These are phyloP conservation scores for Pseudocercospora musae DNA, from an alignment of 2,329 filamentous ascomycete species.

Conservation along the genomic window DNA sequence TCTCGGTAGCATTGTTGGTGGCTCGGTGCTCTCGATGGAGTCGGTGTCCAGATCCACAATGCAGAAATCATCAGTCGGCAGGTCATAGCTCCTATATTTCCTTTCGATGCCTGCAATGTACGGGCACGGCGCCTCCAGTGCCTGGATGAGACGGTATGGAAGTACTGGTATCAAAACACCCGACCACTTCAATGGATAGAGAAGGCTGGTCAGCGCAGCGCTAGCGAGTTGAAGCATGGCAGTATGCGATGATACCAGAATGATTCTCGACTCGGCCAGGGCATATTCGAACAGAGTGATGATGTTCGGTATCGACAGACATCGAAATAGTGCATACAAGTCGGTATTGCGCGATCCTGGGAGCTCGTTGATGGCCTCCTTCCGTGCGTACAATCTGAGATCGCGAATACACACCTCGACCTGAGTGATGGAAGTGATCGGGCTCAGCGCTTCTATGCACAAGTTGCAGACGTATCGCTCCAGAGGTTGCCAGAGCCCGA, in stretches of 20 bases:
- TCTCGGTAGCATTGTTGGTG: constrained; percentile 75
- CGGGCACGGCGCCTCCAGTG: constrained; percentile 89
- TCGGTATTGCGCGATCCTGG: constrained; percentile 89
- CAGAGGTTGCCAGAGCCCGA: constrained; percentile 92
- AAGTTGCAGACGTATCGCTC: constrained; percentile 97
- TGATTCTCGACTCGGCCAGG: constrained; percentile 89
- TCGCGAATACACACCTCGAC: constrained; percentile 89
- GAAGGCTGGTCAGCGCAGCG: constrained; percentile 75
- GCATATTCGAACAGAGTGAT: constrained; percentile 91
- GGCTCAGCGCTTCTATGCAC: constrained; percentile 90
- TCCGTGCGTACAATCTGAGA: constrained; percentile 84
- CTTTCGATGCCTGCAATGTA: constrained; percentile 97
- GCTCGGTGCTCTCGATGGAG: constrained; percentile 77
- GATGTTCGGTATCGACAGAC: constrained; percentile 86
- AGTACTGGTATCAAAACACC: constrained; percentile 92
- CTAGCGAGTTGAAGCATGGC: constrained; percentile 94
- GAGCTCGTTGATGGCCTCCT: constrained; percentile 88
- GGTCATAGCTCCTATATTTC: constrained; percentile 77
- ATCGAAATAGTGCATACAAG: constrained; percentile 87
- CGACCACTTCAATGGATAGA: constrained; percentile 90
- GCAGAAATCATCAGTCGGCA: constrained; percentile 94
- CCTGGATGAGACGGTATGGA: constrained; percentile 81
- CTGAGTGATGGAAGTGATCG: constrained; percentile 89
- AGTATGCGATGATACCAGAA: constrained; percentile 91
- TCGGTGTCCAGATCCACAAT: constrained; percentile 91